phyloP scores from a whole-genome alignment of 192 early-diverging fungal genomes.

The Coemansia sp. region DNA sequence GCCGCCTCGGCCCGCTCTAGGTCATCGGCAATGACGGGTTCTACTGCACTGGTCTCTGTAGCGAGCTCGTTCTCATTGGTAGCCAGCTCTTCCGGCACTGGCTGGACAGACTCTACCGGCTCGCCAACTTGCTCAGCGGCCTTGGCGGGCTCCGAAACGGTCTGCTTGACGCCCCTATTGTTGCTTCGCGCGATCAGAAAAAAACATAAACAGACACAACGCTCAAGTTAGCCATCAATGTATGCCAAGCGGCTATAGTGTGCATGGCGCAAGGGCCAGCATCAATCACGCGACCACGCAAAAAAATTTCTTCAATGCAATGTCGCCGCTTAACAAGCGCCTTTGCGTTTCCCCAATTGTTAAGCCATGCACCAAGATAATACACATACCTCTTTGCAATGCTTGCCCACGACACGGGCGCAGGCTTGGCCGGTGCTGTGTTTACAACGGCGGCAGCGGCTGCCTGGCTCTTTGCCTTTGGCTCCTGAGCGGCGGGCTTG shows the following conservation, averaged over 20 bases:
- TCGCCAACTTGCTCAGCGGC: slow-evolving; percentile 10
- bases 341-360: slow-evolving; percentile 3
- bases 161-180: slow-evolving; percentile 44
- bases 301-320: neutral
- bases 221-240: neutral
- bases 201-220: neutral
- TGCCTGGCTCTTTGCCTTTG: slow-evolving; percentile 11
- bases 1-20: slow-evolving; percentile 18
- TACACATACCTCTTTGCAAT: slow-evolving; percentile 49
- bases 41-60: neutral
- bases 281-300: neutral
- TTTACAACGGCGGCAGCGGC: slow-evolving; percentile 14
- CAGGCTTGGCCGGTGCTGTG: slow-evolving; percentile 37
- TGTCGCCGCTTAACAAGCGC: neutral
- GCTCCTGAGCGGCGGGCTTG: slow-evolving; percentile 9
- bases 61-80: slow-evolving; percentile 1
- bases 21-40: neutral
- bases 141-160: slow-evolving; percentile 25
- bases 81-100: slow-evolving; percentile 13
- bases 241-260: neutral
- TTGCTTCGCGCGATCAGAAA: neutral
- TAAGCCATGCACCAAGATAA: neutral
- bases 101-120: slow-evolving; percentile 26
- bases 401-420: slow-evolving; percentile 52
- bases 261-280: neutral